phyloP scores from a whole-genome alignment of 1,139 yeast genomes.

The Suhomyces coccinellae region DNA sequence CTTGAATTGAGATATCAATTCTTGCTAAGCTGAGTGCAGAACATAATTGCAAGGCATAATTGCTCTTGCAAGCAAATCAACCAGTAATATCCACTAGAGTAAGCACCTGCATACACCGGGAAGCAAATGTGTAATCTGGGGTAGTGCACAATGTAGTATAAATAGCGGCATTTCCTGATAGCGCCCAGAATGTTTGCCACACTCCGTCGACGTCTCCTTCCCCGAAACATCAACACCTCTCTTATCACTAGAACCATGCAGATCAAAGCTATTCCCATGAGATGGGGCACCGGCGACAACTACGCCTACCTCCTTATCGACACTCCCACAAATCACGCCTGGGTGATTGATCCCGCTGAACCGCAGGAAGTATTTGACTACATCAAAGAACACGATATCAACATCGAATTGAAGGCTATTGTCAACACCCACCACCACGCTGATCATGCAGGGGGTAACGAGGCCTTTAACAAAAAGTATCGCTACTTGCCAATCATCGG shows the following conservation, averaged over 20 bases:
- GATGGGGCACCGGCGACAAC: slow-evolving; percentile 94
- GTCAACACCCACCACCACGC: slow-evolving; percentile 95
- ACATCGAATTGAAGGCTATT: slow-evolving; percentile 60
- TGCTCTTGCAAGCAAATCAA: too few relatives aligned
- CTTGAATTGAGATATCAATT: too few relatives aligned
- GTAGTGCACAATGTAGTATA: too few relatives aligned
- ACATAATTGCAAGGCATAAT: too few relatives aligned
- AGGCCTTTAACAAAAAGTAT: slow-evolving; percentile 39
- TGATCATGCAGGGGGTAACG: slow-evolving; percentile 93
- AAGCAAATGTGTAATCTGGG: too few relatives aligned
- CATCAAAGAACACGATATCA: slow-evolving; percentile 25
- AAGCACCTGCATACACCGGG: too few relatives aligned
- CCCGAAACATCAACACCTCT: neutral
- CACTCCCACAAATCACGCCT: slow-evolving; percentile 63
- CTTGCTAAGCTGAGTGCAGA: too few relatives aligned
- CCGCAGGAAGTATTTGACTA: slow-evolving; percentile 53
- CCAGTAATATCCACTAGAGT: too few relatives aligned
- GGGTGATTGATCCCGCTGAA: slow-evolving; percentile 93
- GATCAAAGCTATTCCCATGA: slow-evolving; percentile 79
- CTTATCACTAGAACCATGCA: slow-evolving; percentile 62
- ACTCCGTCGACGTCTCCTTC: neutral
- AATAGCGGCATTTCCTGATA: neutral
- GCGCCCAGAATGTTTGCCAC: neutral
- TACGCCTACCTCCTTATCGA: slow-evolving; percentile 81
- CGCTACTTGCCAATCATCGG: slow-evolving; percentile 75